Conservation (phyloP, 1,284 basidiomycete genomes). For the Schizopora paradoxa region DNA sequence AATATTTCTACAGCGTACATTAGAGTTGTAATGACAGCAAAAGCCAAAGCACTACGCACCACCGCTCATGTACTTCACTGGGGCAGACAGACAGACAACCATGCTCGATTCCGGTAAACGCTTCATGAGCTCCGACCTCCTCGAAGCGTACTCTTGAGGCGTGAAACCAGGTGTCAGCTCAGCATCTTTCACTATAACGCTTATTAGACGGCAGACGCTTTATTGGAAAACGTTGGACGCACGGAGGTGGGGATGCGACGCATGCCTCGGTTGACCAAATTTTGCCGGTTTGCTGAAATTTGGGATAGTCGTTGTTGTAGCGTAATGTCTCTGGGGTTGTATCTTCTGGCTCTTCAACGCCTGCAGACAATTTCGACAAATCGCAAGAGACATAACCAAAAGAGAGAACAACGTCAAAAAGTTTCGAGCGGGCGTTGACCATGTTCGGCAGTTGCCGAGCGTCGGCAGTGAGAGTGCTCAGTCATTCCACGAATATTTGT, state of each 20-base stretch:
- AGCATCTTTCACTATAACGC: conserved; percentile 44
- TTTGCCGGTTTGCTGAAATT: conserved; percentile 50
- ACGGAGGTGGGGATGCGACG: conserved; percentile 78
- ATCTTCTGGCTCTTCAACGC: no score
- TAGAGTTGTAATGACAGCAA: conserved; percentile 3
- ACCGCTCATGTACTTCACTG: conserved; percentile 83
- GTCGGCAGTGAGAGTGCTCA: no score
- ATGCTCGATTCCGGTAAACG: conserved; percentile 70
- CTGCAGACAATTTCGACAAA: no score
- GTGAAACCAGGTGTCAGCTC: conserved; percentile 88
- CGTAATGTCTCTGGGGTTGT: conserved; percentile 31
- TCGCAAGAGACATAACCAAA: no score
- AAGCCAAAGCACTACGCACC: conserved; percentile 37
- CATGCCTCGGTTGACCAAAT: conserved; percentile 73
- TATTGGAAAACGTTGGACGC: no score
- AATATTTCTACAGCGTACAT: conserved; percentile 39
- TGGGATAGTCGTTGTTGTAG: conserved; percentile 27
- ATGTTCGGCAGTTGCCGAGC: no score
- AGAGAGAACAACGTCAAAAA: no score
- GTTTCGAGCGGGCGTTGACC: no score
- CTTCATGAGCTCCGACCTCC: conserved; percentile 73
- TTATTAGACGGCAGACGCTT: no score
- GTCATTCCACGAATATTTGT: no score
- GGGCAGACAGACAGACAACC: conserved; percentile 77
- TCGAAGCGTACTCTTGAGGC: conserved; percentile 75